A percentile compares a stretch with the other conserved stretches of the same genome.
phyloP scores from a whole-genome alignment of 768 basidiomycete genomes.

The Tremella fuciformis region DNA sequence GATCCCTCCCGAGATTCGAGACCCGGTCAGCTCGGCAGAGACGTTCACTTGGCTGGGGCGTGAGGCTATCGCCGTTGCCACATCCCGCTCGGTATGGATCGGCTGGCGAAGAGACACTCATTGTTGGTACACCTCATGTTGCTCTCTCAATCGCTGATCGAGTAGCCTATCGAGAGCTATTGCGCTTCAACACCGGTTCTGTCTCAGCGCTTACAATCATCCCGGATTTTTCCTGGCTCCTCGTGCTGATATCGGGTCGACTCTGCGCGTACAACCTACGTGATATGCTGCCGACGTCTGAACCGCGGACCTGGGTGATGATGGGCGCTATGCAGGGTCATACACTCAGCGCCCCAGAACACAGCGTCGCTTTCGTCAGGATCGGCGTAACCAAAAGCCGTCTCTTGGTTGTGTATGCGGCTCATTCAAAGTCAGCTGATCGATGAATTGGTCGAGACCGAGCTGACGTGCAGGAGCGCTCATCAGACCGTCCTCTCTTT shows the following conservation, averaged over 20 bases:
- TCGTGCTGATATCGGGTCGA: constrained; percentile 27
- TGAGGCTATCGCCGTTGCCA: constrained; percentile 37
- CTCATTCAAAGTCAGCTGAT: constrained; percentile 8
- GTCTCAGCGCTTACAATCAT: constrained; percentile 31
- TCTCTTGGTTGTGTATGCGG: constrained; percentile 29
- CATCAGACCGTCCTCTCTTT: constrained; percentile 33
- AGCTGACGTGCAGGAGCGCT: constrained; percentile 22
- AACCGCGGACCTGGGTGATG: constrained; percentile 37
- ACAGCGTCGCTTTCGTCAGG: constrained; percentile 28
- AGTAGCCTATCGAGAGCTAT: constrained; percentile 35
- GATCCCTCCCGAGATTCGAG: constrained; percentile 21
- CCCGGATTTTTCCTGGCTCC: constrained; percentile 40
- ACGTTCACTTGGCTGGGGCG: constrained; percentile 38
- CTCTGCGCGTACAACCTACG: constrained; percentile 31
- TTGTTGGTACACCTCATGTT: constrained; percentile 6
- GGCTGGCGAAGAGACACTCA: constrained; percentile 38
- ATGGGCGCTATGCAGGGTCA: constrained; percentile 16
- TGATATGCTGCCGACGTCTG: constrained; percentile 38
- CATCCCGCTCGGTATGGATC: constrained; percentile 27
- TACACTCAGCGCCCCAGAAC: constrained; percentile 25
- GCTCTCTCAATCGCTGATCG: constrained; percentile 7
- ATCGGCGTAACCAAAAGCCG: constrained; percentile 40
- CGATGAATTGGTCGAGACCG: constrained; percentile 22
- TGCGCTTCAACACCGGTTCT: constrained; percentile 25
- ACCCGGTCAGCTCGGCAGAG: constrained; percentile 32